Base-by-base conservation (phyloP, 2,329 filamentous ascomycete species). In the Fusarium buxicola region DNA sequence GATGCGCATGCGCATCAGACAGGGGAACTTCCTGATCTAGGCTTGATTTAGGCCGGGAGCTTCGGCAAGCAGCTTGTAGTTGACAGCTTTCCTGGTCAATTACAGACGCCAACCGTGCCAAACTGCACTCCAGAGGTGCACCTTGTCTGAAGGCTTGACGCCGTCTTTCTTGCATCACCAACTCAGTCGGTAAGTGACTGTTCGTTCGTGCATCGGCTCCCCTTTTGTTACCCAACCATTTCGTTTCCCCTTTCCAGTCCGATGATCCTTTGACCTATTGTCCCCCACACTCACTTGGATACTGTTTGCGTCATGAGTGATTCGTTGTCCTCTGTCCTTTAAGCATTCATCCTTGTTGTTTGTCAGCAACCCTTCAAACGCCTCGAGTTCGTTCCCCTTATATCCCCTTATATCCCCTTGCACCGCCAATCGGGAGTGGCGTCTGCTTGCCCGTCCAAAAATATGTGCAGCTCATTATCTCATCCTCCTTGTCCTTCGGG, bases 1-100 rank as follows among this genome's bases (percentile, higher is more conserved):
- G 60, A 68, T 69, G 58, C 66, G 64, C 58, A 61, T 65, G 58
- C 60, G 53, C 63, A 47, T 40, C 57, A 60, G 63, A 69, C 65
- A 55, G 52, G 58, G 65, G 60, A 51, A 64, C 39, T 41, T 64
- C 31, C 34, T 58, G 27, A 52, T 41, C 55, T 53, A 54, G 47
- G 52, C 51, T 55, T 52, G 45, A 58, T 53, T 55, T 57, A 55
- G 56, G 50, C 63, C 51, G 56, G 58, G 53, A 56, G 21, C 55
- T 58, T 60, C 63, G 59, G 55, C 56, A 63, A 57, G 45, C 57
- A 63, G 40, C 53, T 28, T 46, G 40, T 39, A 47, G 38, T 63
- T 54, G 48, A 58, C 63, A 65, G 53, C 44, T 54, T 58, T 47
- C 16, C 47, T 55, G 38, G 39, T 27, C 15, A 35, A 50, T 32